phyloP scores from a whole-genome alignment of 805 yeast genomes.

The Sugiyamaella chiloensis region DNA sequence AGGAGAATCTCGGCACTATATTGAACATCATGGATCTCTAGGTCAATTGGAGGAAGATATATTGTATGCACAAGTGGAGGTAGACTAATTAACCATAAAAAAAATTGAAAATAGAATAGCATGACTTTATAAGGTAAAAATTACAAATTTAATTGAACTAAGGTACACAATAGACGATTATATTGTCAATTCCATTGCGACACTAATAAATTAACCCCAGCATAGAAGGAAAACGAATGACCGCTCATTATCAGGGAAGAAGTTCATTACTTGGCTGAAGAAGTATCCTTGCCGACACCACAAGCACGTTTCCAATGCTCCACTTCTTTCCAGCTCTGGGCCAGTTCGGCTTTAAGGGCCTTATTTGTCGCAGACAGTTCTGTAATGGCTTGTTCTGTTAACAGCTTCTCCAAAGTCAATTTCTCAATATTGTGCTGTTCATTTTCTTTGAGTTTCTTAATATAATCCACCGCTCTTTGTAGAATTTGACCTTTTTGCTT shows the following conservation, averaged over 20 bases:
- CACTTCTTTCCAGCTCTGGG: constrained; percentile 86
- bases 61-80: constrained; percentile 16
- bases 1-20: constrained; percentile 15
- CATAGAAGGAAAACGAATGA: no score
- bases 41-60: constrained; percentile 22
- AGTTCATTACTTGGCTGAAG: not conserved
- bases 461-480: constrained; percentile 84
- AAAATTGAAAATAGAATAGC: no score
- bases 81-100: no score
- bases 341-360: constrained; percentile 81
- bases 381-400: constrained; percentile 86
- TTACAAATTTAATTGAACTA: not conserved
- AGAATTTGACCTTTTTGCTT: constrained; percentile 89
- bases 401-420: constrained; percentile 89
- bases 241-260: no score
- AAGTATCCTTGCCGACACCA: constrained; percentile 23
- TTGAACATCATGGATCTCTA: constrained; percentile 27
- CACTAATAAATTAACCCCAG: no score
- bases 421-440: constrained; percentile 88
- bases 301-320: constrained; percentile 69
- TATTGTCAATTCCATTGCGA: no score
- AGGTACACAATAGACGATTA: no score
- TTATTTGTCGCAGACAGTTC: constrained; percentile 84
- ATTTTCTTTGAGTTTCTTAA: constrained; percentile 82
- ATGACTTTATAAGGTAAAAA: no score